Evolutionary conservation across 2,329 filamentous ascomycete species (phyloP).

Genomic region (Parastagonospora avenae): DNA sequence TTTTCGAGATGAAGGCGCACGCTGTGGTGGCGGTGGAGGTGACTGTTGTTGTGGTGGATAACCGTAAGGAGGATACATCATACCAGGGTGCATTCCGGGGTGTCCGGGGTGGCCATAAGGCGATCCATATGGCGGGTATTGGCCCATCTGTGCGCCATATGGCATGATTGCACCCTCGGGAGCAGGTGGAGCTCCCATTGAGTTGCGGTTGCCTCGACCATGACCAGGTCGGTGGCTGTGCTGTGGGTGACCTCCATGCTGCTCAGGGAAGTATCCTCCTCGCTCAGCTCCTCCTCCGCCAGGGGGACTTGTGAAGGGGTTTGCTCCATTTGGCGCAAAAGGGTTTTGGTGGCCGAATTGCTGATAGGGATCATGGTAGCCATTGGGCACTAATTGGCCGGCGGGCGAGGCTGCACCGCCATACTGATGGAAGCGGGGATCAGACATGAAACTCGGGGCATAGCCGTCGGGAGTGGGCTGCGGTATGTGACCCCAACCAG

Average conservation of each 20-base stretch:
- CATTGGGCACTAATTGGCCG: constrained; percentile 40
- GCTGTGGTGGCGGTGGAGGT: constrained; percentile 31
- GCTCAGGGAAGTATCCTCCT: constrained; percentile 46
- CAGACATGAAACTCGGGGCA: constrained; percentile 47
- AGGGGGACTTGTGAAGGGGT: constrained; percentile 32
- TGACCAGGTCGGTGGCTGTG: neutral
- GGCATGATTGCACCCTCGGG: constrained; percentile 42
- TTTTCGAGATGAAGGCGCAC: constrained; percentile 23
- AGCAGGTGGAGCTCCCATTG: constrained; percentile 34
- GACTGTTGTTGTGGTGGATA: constrained; percentile 25
- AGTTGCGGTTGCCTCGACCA: constrained; percentile 39
- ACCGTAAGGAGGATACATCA: constrained; percentile 33
- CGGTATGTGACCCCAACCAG: constrained; percentile 45
- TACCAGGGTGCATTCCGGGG: constrained; percentile 23
- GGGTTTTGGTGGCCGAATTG: constrained; percentile 44
- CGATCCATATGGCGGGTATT: constrained; percentile 37
- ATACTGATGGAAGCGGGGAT: constrained; percentile 37
- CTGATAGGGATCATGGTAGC: constrained; percentile 37
- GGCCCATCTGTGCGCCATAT: constrained; percentile 28
- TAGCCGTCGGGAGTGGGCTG: constrained; percentile 42
- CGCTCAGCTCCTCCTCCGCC: constrained; percentile 12
- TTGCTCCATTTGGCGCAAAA: constrained; percentile 33
- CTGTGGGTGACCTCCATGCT: constrained; percentile 10
- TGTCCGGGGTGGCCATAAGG: constrained; percentile 29
- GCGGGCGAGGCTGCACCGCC: constrained; percentile 27